phyloP scores from a whole-genome alignment of 257 asterid species.

The Galeopsis tetrahit region DNA sequence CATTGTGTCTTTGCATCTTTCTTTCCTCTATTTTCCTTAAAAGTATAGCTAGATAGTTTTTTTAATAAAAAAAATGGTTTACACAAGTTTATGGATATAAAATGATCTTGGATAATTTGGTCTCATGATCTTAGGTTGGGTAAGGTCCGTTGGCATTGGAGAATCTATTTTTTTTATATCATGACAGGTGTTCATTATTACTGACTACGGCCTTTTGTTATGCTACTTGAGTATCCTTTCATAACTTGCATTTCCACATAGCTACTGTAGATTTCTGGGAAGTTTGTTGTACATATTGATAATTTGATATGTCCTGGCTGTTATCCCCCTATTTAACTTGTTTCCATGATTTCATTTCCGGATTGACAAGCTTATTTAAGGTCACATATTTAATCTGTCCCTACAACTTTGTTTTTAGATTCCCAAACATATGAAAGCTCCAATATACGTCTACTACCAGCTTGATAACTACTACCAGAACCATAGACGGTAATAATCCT shows the following conservation, averaged over 20 bases:
- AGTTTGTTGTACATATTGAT: background rate
- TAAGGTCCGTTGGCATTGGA: background rate
- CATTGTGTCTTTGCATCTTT: background rate
- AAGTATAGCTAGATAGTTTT: background rate
- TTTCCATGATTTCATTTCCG: background rate
- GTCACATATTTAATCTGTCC: constrained; percentile 17
- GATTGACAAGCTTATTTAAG: background rate
- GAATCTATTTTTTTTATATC: background rate
- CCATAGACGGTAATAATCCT: constrained; percentile 63
- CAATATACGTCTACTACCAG: constrained; percentile 75
- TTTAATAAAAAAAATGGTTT: background rate
- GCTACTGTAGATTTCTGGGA: background rate
- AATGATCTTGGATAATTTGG: background rate
- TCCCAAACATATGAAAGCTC: constrained; percentile 71
- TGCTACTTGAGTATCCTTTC: constrained; percentile 1
- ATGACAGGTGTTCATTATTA: constrained; percentile 7
- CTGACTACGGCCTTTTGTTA: background rate
- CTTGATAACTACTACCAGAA: constrained; percentile 86
- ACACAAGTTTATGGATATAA: background rate
- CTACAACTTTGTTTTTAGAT: constrained; percentile 43
- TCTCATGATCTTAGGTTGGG: constrained; percentile 8
- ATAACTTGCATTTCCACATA: background rate
- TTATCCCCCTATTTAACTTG: constrained; percentile 8
- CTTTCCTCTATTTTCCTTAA: background rate
- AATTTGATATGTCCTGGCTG: background rate